Base-by-base conservation (phyloP, 2,329 filamentous ascomycete species). In the Pezicula carpinea region DNA sequence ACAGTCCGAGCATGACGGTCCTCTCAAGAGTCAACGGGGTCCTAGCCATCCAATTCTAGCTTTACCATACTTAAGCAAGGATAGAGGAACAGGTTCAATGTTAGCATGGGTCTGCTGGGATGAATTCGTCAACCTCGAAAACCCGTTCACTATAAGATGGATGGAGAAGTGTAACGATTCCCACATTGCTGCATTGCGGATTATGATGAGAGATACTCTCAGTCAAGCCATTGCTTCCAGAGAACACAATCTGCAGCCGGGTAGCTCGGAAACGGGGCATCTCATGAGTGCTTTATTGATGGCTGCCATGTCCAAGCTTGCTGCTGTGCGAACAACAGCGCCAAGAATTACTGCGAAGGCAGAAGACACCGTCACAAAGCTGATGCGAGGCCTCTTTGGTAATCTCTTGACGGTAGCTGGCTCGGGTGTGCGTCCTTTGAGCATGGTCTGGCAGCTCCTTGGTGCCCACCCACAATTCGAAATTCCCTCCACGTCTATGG, bases 71-170 rank as follows among this genome's bases (percentile, higher is more conserved):
- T 36, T 52, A 6, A 41, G 13, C 32, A 49, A 57, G 34, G 40
- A 39, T 13, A 38, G 23, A 32, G 52, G 52, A 17, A 45, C 32
- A 5, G 59, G 59, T 17, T 61, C 59, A 1, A 61, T 59, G 55
- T 39, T 61, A 36, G 59, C 59, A 21, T 61, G 58, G 58, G 58
- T 60, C 5, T 61, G 59, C 41, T 61, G 59, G 58, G 59, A 61
- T 43, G 59, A 61, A 47, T 61, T 61, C 44, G 58, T 61, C 26
- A 56, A 59, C 33, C 59, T 61, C 33, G 39, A 59, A 43, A 55
- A 45, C 22, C 59, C 59, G 18, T 61, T 53, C 23, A 55, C 41
- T 1, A 50, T 60, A 6, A 47, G 59, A 34, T 61, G 59, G 59
- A 57, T 61, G 55, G 59, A 61, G 13, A 61, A 54, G 35, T 57